Evolutionary conservation across 2,329 filamentous ascomycete species (phyloP).

Genomic region (Xylariomycetidae sp.): DNA sequence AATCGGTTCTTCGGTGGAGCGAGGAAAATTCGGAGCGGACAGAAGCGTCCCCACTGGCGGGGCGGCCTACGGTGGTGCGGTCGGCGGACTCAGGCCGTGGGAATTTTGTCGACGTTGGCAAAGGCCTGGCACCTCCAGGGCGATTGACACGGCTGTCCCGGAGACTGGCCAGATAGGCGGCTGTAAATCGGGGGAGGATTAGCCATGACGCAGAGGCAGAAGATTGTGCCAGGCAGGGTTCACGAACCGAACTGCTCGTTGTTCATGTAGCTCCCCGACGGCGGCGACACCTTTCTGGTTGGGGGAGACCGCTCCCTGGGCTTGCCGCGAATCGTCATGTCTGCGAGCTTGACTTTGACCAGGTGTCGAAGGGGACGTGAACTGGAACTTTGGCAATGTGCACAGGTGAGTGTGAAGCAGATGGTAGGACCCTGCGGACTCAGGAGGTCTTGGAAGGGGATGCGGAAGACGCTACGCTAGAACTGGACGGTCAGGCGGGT

Average conservation of each 20-base stretch:
- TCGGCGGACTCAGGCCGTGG: constrained; percentile 27
- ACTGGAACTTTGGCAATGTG: no score
- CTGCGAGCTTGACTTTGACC: constrained; percentile 5
- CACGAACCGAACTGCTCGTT: constrained; percentile 60
- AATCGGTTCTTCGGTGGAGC: constrained; percentile 27
- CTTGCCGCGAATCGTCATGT: constrained; percentile 22
- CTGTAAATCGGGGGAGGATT: constrained; percentile 7
- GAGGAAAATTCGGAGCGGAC: constrained; percentile 27
- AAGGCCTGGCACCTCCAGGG: constrained; percentile 66
- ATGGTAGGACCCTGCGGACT: no score
- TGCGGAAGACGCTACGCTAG: no score
- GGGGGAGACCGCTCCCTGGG: constrained; percentile 28
- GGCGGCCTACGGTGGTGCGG: constrained; percentile 19
- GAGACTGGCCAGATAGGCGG: constrained; percentile 62
- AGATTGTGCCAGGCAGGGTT: constrained; percentile 5
- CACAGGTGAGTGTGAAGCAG: no score
- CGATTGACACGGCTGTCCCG: constrained; percentile 61
- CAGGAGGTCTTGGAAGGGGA: no score
- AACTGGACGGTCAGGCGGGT: no score
- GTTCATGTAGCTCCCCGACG: constrained; percentile 58
- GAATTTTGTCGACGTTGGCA: constrained; percentile 32
- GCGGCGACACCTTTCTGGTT: constrained; percentile 50
- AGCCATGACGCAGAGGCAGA: constrained; percentile 6
- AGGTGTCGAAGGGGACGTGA: no score
- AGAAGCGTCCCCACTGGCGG: constrained; percentile 24